Conservation (phyloP, 2,329 filamentous ascomycete species). For the Amylocarpus encephaloides region DNA sequence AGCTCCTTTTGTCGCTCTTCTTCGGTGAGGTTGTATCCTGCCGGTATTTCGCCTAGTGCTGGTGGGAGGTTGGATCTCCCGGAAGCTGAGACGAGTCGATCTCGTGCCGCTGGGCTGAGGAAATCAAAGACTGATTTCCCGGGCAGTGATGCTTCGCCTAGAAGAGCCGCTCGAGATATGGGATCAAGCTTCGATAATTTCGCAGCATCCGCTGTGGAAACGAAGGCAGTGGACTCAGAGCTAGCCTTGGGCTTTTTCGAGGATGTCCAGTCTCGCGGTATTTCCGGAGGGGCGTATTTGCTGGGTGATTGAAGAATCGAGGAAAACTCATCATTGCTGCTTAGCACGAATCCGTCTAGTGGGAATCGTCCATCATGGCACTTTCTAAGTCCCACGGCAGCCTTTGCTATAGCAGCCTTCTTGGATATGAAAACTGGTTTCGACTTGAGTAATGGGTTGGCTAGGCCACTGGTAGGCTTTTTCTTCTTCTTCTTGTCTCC, state of each 20-base stretch:
- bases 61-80: constrained; percentile 72
- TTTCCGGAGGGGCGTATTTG: constrained; percentile 57
- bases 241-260: constrained; percentile 40
- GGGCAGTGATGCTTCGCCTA: constrained; percentile 75
- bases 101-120: constrained; percentile 69
- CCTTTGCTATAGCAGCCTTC: constrained; percentile 42
- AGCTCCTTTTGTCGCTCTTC: constrained; percentile 55
- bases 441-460: constrained; percentile 57
- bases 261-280: constrained; percentile 70
- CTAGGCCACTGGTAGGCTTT: constrained; percentile 49
- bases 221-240: constrained; percentile 38
- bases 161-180: constrained; percentile 66
- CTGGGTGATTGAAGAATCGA: constrained; percentile 37
- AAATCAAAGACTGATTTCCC: constrained; percentile 97
- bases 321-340: constrained; percentile 44
- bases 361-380: constrained; percentile 81
- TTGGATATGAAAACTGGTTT: constrained; percentile 74
- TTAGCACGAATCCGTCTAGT: constrained; percentile 72
- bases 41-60: constrained; percentile 67
- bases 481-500: constrained; percentile 79
- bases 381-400: constrained; percentile 48
- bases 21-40: constrained; percentile 56
- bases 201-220: constrained; percentile 70
- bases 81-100: constrained; percentile 67
- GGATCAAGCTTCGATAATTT: constrained; percentile 71